Conservation (phyloP, 768 basidiomycete species). For the Amanita jacksonii region DNA sequence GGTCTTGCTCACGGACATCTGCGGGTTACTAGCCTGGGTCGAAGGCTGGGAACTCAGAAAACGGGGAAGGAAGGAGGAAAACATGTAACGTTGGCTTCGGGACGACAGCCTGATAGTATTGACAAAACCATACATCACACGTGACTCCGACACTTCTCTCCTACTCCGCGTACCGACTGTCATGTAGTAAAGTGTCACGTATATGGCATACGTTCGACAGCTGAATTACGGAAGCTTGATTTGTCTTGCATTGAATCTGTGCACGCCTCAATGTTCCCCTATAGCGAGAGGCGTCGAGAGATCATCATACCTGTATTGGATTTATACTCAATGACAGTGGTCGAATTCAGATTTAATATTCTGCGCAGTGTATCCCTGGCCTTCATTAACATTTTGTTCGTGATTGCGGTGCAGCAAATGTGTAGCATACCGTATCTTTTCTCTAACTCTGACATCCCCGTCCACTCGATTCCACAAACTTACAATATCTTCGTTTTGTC, state of each 20-base stretch:
- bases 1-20: constrained; percentile 34
- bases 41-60: neutral
- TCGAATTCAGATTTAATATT: constrained; percentile 65
- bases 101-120: constrained; percentile 2
- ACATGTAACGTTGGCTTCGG: neutral
- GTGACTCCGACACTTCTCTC: neutral
- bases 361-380: constrained; percentile 69
- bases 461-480: constrained; percentile 88
- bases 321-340: constrained; percentile 90
- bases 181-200: constrained; percentile 16
- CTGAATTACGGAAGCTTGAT: constrained; percentile 71
- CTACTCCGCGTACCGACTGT: neutral
- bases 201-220: constrained; percentile 36
- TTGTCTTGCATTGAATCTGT: constrained; percentile 85
- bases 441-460: constrained; percentile 62
- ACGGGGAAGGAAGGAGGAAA: neutral
- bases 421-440: constrained; percentile 65
- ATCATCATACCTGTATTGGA: constrained; percentile 67
- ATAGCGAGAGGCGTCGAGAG: neutral
- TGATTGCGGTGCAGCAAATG: neutral
- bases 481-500: constrained; percentile 90
- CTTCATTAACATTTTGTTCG: constrained; percentile 2
- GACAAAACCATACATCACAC: neutral
- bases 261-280: neutral
- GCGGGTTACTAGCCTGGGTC: constrained; percentile 12